A percentile compares a stretch with the other conserved stretches of the same genome.
Conservation (phyloP, 164 flowering plant genomes). For the Vitis rupestris region DNA sequence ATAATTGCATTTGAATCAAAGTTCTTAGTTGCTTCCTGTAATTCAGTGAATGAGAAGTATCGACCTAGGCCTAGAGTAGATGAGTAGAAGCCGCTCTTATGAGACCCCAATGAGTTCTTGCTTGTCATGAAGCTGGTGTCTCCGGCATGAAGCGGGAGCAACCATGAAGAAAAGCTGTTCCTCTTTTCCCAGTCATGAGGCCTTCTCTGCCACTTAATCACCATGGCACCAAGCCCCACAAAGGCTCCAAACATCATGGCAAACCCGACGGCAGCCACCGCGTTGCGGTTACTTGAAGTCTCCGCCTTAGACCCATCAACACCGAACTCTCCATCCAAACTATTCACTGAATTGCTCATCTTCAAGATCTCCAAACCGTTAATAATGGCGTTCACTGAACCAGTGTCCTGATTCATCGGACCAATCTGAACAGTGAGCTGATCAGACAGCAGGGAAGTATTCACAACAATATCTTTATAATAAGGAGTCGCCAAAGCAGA, state of each 20-base stretch:
- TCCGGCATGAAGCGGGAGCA: constrained; percentile 74
- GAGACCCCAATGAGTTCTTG: constrained; percentile 44
- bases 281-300: constrained; percentile 9
- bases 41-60: constrained; percentile 57
- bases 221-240: constrained; percentile 81
- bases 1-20: constrained; percentile 49
- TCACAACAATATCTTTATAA: constrained; percentile 60
- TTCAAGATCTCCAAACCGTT: constrained; percentile 73
- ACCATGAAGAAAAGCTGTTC: constrained; percentile 86
- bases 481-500: constrained; percentile 49
- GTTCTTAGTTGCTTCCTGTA: constrained; percentile 63
- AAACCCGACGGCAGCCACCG: constrained; percentile 73
- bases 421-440: constrained; percentile 53
- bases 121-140: constrained; percentile 59
- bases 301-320: constrained; percentile 38
- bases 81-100: constrained; percentile 48
- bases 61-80: constrained; percentile 66
- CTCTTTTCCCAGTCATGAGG: constrained; percentile 83
- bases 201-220: constrained; percentile 68
- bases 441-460: constrained; percentile 33
- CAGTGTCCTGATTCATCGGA: constrained; percentile 42
- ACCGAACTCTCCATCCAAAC: constrained; percentile 76
- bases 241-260: constrained; percentile 86
- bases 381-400: constrained; percentile 54
- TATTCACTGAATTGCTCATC: constrained; percentile 67